Conservation (phyloP, 2,329 filamentous ascomycete species). For the Lachnellula subtilissima region DNA sequence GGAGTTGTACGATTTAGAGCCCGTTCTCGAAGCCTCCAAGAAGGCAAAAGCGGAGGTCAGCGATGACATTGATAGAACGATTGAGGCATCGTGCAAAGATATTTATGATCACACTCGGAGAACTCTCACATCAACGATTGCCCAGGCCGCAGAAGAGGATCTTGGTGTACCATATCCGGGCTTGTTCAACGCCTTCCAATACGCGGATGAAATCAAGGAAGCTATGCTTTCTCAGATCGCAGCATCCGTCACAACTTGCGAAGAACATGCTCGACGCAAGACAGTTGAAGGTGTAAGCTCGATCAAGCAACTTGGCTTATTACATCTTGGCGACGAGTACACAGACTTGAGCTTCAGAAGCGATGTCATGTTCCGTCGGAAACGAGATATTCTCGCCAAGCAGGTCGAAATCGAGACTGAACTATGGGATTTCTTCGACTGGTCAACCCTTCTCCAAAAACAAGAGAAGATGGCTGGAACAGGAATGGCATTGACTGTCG, state of each 20-base stretch:
- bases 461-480: constrained; percentile 95
- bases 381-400: constrained; percentile 73
- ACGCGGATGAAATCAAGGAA: constrained; percentile 86
- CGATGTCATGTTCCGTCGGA: constrained; percentile 89
- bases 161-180: constrained; percentile 85
- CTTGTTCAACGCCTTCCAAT: constrained; percentile 78
- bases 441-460: constrained; percentile 72
- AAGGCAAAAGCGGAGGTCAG: constrained; percentile 75
- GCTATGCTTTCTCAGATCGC: constrained; percentile 89
- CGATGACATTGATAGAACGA: constrained; percentile 73
- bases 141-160: constrained; percentile 68
- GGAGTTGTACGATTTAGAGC: constrained; percentile 78
- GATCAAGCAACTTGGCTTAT: constrained; percentile 81
- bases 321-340: constrained; percentile 86
- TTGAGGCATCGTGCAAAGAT: constrained; percentile 79
- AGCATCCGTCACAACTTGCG: constrained; percentile 70
- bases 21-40: constrained; percentile 76
- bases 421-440: constrained; percentile 88
- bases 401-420: constrained; percentile 87
- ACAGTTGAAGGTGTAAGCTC: constrained; percentile 76
- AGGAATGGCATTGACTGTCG: constrained; percentile 88
- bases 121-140: constrained; percentile 70
- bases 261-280: constrained; percentile 76
- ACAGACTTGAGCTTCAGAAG: constrained; percentile 81
- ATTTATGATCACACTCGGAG: constrained; percentile 80